Conservation (phyloP, 768 basidiomycete genomes). For the Kondoa malvinella region DNA sequence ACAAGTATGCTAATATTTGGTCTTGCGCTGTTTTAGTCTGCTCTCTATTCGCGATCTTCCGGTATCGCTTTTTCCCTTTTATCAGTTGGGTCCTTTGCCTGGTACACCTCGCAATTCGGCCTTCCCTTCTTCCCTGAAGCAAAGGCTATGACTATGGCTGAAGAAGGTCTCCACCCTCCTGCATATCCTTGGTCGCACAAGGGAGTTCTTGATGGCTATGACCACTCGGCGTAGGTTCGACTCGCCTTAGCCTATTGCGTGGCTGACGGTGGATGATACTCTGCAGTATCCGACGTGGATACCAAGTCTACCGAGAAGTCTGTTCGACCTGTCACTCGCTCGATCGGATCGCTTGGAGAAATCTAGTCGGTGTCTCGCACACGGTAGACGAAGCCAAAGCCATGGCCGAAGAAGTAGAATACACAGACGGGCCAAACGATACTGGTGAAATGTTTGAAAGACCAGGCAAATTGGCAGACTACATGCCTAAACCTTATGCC, state of each 20-base stretch:
- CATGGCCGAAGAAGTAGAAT: constrained; percentile 94
- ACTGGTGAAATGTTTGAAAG: constrained; percentile 97
- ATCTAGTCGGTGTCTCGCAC: constrained; percentile 94
- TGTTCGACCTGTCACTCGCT: constrained; percentile 98
- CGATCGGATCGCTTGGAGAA: constrained; percentile 98
- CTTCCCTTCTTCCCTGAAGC: constrained; percentile 80
- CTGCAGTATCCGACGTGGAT: constrained; percentile 76
- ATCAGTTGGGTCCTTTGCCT: constrained; percentile 76
- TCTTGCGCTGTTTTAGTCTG: constrained; percentile 3
- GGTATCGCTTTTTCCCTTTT: constrained; percentile 29
- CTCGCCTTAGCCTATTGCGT: constrained; percentile 1
- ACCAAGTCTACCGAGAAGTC: constrained; percentile 95
- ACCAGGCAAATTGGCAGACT: constrained; percentile 95
- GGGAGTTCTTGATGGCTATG: constrained; percentile 74
- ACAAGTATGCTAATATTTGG: background rate
- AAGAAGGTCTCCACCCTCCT: constrained; percentile 82
- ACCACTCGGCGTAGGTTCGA: constrained; percentile 74
- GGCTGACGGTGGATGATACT: background rate
- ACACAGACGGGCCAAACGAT: constrained; percentile 84
- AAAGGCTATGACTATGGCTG: constrained; percentile 76
- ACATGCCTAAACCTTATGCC: constrained; percentile 83
- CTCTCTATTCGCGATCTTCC: constrained; percentile 10
- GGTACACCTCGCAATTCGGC: constrained; percentile 93
- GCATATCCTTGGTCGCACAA: constrained; percentile 80
- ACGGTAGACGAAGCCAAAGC: constrained; percentile 71